Conservation (phyloP, 495 filamentous ascomycete species). For the Bacidia rubella region DNA sequence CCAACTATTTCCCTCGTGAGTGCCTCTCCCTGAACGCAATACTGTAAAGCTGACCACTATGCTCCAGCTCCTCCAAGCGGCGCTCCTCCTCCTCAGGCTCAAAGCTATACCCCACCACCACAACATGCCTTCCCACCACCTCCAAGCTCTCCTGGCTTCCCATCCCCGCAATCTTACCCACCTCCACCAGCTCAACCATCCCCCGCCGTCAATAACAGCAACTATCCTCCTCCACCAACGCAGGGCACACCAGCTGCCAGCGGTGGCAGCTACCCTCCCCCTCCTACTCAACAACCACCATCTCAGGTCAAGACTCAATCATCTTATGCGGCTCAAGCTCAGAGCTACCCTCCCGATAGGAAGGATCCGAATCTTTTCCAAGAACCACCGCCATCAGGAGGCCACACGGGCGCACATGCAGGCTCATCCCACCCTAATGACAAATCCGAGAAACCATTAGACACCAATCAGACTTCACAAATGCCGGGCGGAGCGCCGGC, state of each 20-base stretch:
- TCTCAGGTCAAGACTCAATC: conserved; percentile 14
- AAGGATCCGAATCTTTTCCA: neutral
- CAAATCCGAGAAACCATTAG: conserved; percentile 13
- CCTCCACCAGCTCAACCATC: conserved; percentile 24
- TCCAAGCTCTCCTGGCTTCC: conserved; percentile 20
- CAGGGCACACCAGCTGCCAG: neutral
- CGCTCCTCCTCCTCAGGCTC: conserved; percentile 6
- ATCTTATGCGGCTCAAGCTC: conserved; percentile 17
- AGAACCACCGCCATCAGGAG: conserved; percentile 15
- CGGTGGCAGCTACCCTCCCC: conserved; percentile 13
- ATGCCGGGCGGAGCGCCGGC: conserved; percentile 35
- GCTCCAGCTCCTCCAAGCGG: conserved; percentile 16
- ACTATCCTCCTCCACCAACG: conserved; percentile 2
- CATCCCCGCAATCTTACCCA: conserved; percentile 26
- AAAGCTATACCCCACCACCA: conserved; percentile 6
- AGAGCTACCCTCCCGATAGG: neutral
- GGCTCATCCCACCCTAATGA: conserved; percentile 15
- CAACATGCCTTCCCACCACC: conserved; percentile 18
- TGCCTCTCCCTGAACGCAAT: neutral
- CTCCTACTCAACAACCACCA: conserved; percentile 19
- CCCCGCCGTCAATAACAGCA: conserved; percentile 1
- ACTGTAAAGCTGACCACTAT: neutral
- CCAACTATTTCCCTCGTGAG: neutral
- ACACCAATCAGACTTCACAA: conserved; percentile 15
- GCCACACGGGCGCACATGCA: conserved; percentile 11